phyloP scores from a whole-genome alignment of 169 alveolate species.

The Eimeria praecox region DNA sequence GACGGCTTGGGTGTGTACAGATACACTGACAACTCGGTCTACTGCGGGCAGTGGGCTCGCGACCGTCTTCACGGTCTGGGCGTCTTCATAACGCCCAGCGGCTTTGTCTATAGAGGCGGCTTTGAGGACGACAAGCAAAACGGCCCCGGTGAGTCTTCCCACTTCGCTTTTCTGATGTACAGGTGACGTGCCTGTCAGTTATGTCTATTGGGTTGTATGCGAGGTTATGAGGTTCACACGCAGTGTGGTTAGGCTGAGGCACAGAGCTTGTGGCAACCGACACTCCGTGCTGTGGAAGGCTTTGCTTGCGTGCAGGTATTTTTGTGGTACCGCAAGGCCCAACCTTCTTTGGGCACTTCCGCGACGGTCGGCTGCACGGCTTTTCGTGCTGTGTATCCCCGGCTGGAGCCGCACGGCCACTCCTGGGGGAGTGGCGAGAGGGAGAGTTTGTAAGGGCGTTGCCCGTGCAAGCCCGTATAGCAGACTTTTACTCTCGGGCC shows the following conservation, averaged over 20 bases:
- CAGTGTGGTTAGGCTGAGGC: background rate
- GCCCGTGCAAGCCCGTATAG: slow-evolving; percentile 55
- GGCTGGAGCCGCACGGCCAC: slow-evolving; percentile 8
- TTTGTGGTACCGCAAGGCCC: slow-evolving; percentile 64
- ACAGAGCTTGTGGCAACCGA: slow-evolving; percentile 2
- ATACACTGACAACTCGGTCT: slow-evolving; percentile 72
- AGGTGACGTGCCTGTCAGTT: background rate
- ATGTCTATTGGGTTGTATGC: background rate
- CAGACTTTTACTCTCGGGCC: slow-evolving; percentile 46
- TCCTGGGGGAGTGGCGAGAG: slow-evolving; percentile 71
- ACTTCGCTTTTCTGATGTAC: background rate
- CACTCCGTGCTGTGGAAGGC: slow-evolving; percentile 61
- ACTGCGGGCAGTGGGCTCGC: slow-evolving; percentile 78
- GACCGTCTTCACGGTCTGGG: slow-evolving; percentile 78
- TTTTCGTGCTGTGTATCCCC: slow-evolving; percentile 68
- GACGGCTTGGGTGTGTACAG: slow-evolving; percentile 78
- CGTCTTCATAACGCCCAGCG: slow-evolving; percentile 72
- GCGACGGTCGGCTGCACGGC: slow-evolving; percentile 66
- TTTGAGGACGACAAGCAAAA: slow-evolving; percentile 67
- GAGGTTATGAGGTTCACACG: background rate
- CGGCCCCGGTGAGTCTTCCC: slow-evolving; percentile 74
- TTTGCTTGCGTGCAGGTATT: slow-evolving; percentile 29
- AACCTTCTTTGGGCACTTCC: slow-evolving; percentile 65
- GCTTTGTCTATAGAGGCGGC: slow-evolving; percentile 62
- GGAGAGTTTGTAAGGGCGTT: slow-evolving; percentile 64